Evolutionary conservation across 257 asterid genomes (phyloP).

Genomic region (Solanum etuberosum): DNA sequence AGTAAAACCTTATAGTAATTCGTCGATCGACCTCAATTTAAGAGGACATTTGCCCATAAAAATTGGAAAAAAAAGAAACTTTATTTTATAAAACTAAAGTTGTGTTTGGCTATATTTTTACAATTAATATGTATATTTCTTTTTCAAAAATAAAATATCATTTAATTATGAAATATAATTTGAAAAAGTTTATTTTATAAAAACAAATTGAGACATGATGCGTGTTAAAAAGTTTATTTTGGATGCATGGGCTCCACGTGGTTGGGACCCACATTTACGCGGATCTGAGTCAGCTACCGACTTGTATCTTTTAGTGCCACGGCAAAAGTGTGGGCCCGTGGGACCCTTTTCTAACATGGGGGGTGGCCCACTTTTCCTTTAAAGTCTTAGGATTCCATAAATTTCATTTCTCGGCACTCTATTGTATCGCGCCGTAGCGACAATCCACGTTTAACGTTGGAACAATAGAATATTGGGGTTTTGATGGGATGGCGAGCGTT

Average conservation of each 20-base stretch:
- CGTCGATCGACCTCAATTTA: neutral
- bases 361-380: neutral
- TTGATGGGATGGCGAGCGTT: rapidly evolving
- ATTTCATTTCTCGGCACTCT: neutral
- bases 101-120: neutral
- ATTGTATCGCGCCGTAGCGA: neutral
- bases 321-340: neutral
- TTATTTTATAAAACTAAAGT: neutral
- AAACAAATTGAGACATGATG: neutral
- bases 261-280: slow-evolving; percentile 21
- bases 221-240: neutral
- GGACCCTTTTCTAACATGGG: neutral
- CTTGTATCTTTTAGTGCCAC: neutral
- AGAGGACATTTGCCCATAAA: neutral
- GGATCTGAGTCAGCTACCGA: slow-evolving; percentile 17
- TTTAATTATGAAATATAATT: no score
- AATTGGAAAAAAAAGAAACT: neutral
- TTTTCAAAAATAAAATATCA: no score
- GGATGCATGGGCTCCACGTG: slow-evolving; percentile 42
- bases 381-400: neutral
- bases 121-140: neutral
- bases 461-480: neutral
- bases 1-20: neutral
- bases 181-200: no score
- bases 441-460: neutral